Percentiles rank a stretch among this genome's conserved stretches.
Conservation (phyloP, 2,329 filamentous ascomycete species). For the Epichloe gansuensis region DNA sequence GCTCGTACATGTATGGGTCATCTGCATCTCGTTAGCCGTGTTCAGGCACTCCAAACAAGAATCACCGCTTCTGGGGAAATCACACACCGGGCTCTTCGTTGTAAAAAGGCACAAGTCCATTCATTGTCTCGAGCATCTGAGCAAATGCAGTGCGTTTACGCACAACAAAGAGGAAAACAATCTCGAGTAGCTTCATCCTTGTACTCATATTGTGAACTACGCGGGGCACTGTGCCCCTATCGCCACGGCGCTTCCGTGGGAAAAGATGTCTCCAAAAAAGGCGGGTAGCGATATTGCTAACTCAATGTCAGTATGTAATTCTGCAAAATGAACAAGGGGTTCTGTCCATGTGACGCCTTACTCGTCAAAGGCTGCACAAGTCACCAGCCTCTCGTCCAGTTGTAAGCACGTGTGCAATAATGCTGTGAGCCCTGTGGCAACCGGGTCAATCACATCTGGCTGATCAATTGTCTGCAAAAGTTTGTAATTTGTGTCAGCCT, state of each 20-base stretch:
- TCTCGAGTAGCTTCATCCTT: slow-evolving; percentile 45
- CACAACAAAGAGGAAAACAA: slow-evolving; percentile 44
- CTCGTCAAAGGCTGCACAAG: slow-evolving; percentile 14
- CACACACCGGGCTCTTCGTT: slow-evolving; percentile 25
- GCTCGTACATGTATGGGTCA: slow-evolving; percentile 47
- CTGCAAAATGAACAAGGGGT: neutral
- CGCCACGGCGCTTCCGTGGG: slow-evolving; percentile 23
- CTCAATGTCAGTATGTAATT: slow-evolving; percentile 5
- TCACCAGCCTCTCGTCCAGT: slow-evolving; percentile 14
- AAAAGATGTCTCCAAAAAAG: slow-evolving; percentile 56
- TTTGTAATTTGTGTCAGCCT: neutral
- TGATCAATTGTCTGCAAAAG: slow-evolving; percentile 16
- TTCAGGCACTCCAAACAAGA: neutral
- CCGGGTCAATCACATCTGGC: slow-evolving; percentile 14
- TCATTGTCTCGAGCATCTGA: slow-evolving; percentile 32
- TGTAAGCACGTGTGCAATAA: slow-evolving; percentile 20
- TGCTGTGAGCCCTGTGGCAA: slow-evolving; percentile 18
- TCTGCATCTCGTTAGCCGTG: slow-evolving; percentile 11
- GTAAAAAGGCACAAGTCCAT: slow-evolving; percentile 25
- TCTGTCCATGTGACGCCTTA: slow-evolving; percentile 7
- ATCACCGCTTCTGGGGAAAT: neutral
- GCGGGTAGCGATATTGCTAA: slow-evolving; percentile 19
- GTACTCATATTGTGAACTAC: slow-evolving; percentile 41
- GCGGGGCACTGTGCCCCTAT: slow-evolving; percentile 18
- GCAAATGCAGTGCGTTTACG: slow-evolving; percentile 35